phyloP scores from a whole-genome alignment of 495 filamentous ascomycete genomes.

The Aspergillus nanangensis region DNA sequence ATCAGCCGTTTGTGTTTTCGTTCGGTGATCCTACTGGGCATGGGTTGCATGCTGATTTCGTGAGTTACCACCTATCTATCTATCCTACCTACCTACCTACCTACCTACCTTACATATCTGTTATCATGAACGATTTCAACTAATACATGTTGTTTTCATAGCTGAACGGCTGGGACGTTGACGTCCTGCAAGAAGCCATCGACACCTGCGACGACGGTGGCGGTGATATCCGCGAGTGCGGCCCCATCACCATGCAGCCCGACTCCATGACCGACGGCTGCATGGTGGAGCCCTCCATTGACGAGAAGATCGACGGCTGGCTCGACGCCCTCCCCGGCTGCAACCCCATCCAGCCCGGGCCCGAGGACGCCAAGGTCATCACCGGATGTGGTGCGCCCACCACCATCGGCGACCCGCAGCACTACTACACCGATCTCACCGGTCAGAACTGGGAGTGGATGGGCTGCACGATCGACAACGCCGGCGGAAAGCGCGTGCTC shows the following conservation, averaged over 20 bases:
- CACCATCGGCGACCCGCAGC: not conserved
- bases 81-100: too few relatives aligned
- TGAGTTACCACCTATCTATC: not conserved
- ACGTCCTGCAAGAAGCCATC: slow-evolving; percentile 8
- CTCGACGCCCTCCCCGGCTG: slow-evolving; percentile 6
- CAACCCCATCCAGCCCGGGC: slow-evolving; percentile 3
- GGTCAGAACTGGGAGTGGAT: not conserved
- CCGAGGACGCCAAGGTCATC: not conserved
- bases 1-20: slow-evolving; percentile 60
- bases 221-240: slow-evolving; percentile 7
- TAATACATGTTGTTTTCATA: not conserved
- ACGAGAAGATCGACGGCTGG: slow-evolving; percentile 2
- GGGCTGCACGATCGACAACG: slow-evolving; percentile 5
- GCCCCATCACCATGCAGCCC: not conserved
- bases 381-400: slow-evolving; percentile 1
- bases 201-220: slow-evolving; percentile 5
- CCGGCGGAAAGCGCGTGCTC: not conserved
- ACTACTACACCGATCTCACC: slow-evolving; percentile 7
- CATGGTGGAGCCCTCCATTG: slow-evolving; percentile 2
- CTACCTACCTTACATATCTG: too few relatives aligned
- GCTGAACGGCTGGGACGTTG: slow-evolving; percentile 10
- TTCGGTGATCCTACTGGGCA: slow-evolving; percentile 8
- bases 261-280: slow-evolving; percentile 3
- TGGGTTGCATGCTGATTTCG: slow-evolving; percentile 9
- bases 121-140: not conserved